Conservation (phyloP, 176 grass and related monocot genomes). For the Oryza coarctata region DNA sequence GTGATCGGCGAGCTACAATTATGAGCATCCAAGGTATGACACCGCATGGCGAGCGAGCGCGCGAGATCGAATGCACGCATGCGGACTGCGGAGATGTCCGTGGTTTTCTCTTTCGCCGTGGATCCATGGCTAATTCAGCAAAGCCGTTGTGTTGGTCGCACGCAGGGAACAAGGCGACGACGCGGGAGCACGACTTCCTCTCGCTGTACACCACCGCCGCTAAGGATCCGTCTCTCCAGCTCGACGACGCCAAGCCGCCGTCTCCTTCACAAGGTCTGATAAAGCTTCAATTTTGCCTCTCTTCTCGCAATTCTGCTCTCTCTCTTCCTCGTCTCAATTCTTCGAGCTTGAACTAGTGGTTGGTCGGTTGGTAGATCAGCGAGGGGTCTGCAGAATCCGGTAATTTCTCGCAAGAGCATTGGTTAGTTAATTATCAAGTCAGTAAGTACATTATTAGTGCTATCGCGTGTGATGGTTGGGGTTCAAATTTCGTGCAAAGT, state of each 20-base stretch:
- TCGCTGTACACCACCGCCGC: conserved; percentile 49
- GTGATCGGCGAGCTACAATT: conserved; percentile 6
- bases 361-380: conserved; percentile 16
- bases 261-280: conserved; percentile 52
- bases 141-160: neutral
- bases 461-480: conserved; percentile 32
- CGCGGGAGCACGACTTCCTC: conserved; percentile 83
- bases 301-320: neutral
- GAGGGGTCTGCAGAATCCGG: neutral
- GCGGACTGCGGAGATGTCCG: neutral
- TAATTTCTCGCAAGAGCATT: neutral
- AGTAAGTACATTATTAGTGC: neutral
- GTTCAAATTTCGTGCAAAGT: conserved; percentile 21
- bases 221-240: conserved; percentile 59
- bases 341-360: neutral
- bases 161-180: conserved; percentile 73
- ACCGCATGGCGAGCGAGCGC: too few species aligned
- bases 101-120: neutral
- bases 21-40: conserved; percentile 80
- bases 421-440: neutral
- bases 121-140: conserved; percentile 16
- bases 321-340: neutral
- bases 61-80: neutral
- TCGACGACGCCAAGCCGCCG: conserved; percentile 46
- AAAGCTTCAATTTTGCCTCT: neutral